These are phyloP conservation scores for Chaetomium cochliodes DNA, from an alignment of 495 filamentous ascomycete species.

Conservation along the genomic window DNA sequence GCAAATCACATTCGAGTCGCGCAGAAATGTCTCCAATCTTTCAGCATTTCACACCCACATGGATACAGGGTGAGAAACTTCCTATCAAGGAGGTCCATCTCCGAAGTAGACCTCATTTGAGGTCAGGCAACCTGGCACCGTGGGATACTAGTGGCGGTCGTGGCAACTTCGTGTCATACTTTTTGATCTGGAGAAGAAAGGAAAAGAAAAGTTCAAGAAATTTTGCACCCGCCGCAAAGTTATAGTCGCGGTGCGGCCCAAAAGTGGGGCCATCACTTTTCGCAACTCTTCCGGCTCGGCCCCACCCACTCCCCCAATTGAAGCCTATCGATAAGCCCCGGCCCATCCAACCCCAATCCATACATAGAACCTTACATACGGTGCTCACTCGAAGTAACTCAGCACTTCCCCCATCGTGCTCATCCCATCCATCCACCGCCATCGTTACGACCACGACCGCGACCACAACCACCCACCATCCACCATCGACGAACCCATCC, in stretches of 20 bases:
- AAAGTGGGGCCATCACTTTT: conserved; percentile 1
- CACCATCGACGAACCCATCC: neutral
- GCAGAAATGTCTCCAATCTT: conserved; percentile 40
- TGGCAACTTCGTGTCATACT: conserved; percentile 52
- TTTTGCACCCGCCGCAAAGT: conserved; percentile 9
- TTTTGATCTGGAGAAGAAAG: conserved; percentile 54
- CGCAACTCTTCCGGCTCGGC: too few species aligned
- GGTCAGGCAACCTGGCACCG: conserved; percentile 54
- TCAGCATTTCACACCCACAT: conserved; percentile 50
- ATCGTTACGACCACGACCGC: conserved; percentile 6
- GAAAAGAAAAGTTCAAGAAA: conserved; percentile 24
- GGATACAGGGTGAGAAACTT: conserved; percentile 45
- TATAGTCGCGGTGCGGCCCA: conserved; percentile 8
- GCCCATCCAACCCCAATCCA: too few species aligned
- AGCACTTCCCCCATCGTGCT: too few species aligned
- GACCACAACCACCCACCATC: neutral
- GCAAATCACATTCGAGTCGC: neutral
- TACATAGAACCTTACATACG: too few species aligned
- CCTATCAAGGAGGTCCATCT: conserved; percentile 54
- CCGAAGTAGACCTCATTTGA: conserved; percentile 43
- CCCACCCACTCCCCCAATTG: too few species aligned
- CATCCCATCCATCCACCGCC: neutral
- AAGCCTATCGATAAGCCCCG: neutral
- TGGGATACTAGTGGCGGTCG: conserved; percentile 51
- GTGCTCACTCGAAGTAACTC: too few species aligned